Conservation (phyloP, 768 basidiomycete genomes). For the Trametes cinnabarina region DNA sequence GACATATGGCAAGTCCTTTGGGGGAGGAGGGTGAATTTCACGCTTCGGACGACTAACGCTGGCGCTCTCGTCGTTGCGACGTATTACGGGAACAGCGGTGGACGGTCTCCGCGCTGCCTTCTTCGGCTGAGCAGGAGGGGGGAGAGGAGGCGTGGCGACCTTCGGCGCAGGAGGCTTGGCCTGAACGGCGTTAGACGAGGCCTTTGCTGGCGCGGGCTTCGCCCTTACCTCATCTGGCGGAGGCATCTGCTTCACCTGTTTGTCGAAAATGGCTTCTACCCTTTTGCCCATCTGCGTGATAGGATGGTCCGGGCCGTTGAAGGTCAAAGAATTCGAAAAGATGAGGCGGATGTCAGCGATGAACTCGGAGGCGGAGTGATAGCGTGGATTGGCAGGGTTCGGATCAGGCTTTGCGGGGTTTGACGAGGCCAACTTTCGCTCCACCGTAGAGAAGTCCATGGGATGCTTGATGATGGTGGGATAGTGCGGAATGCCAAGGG, state of each 20-base stretch:
- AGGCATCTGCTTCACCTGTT: conserved; percentile 82
- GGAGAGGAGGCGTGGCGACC: conserved; percentile 39
- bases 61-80: conserved; percentile 65
- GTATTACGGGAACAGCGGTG: conserved; percentile 77
- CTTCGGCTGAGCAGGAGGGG: conserved; percentile 44
- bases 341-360: conserved; percentile 82
- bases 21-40: conserved; percentile 94
- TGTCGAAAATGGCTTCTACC: conserved; percentile 84
- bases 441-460: conserved; percentile 93
- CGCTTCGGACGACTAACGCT: conserved; percentile 84
- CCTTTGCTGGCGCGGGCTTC: not conserved
- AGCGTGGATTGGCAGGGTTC: conserved; percentile 72
- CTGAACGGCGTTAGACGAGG: conserved; percentile 33
- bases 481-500: conserved; percentile 85
- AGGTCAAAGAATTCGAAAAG: conserved; percentile 83
- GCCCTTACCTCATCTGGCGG: conserved; percentile 64
- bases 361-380: conserved; percentile 76
- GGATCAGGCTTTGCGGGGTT: conserved; percentile 76
- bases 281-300: conserved; percentile 78
- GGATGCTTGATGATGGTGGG: conserved; percentile 81
- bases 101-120: conserved; percentile 65
- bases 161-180: conserved; percentile 43
- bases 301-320: conserved; percentile 90
- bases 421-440: conserved; percentile 78
- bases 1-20: conserved; percentile 85